Evolutionary conservation across 2,329 filamentous ascomycete genomes (phyloP).

Genomic region (Exophiala oligosperma): DNA sequence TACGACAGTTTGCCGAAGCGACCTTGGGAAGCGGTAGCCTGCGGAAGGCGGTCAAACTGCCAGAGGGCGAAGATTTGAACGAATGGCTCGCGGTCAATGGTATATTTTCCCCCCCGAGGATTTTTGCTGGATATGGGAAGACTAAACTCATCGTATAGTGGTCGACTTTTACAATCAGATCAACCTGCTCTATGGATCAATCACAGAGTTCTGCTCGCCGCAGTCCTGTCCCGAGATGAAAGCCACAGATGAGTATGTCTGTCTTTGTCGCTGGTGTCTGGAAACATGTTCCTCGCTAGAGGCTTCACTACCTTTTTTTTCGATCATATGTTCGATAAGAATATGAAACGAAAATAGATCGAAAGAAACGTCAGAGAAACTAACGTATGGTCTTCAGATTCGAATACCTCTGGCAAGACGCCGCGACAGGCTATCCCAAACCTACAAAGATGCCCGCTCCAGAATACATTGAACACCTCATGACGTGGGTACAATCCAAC

Average conservation of each 20-base stretch:
- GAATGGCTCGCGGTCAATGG: conserved; percentile 98
- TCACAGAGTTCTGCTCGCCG: conserved; percentile 98
- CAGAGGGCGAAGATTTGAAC: conserved; percentile 95
- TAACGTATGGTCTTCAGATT: conserved; percentile 59
- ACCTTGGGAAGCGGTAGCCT: conserved; percentile 92
- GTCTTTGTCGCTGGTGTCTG: too few species aligned
- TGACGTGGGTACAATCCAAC: conserved; percentile 93
- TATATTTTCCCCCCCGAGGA: conserved; percentile 39
- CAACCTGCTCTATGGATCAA: conserved; percentile 96
- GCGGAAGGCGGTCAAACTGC: conserved; percentile 93
- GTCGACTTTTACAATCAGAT: conserved; percentile 99
- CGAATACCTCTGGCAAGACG: conserved; percentile 99
- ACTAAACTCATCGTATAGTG: conserved; percentile 56
- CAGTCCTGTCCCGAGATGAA: conserved; percentile 99
- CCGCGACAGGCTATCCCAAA: conserved; percentile 79
- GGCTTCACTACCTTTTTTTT: too few species aligned
- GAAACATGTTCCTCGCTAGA: too few species aligned
- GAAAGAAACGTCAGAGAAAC: not conserved
- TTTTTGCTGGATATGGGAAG: not conserved
- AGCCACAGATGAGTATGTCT: conserved; percentile 88
- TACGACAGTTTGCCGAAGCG: conserved; percentile 97
- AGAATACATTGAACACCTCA: conserved; percentile 95
- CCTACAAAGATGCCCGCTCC: conserved; percentile 98
- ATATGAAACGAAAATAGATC: not conserved
- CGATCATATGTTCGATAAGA: too few species aligned